Evolutionary conservation across 306 rosid genomes (phyloP).

Genomic region (Ochetophila trinervis): DNA sequence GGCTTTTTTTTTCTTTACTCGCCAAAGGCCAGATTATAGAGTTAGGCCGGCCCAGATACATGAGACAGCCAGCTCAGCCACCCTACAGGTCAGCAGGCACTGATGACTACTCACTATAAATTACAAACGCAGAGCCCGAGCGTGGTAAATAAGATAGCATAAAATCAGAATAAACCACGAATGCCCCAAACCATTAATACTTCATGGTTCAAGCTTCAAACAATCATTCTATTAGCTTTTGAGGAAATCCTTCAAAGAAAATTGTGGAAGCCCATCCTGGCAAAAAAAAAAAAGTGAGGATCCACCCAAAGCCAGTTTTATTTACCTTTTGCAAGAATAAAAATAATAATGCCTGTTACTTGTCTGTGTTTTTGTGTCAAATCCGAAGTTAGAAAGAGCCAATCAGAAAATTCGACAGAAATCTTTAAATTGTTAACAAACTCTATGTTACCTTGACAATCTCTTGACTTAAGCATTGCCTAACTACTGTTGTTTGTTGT

Average conservation of each 20-base stretch:
- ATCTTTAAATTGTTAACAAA: background rate
- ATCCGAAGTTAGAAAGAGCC: slow-evolving; percentile 12
- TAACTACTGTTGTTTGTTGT: slow-evolving; percentile 73
- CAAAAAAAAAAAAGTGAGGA: slow-evolving; percentile 26
- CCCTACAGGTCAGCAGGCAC: slow-evolving; percentile 15
- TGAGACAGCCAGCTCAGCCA: slow-evolving; percentile 23
- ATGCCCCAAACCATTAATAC: slow-evolving; percentile 18
- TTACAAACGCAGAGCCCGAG: slow-evolving; percentile 22
- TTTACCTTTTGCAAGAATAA: background rate
- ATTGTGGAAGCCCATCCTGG: slow-evolving; percentile 64
- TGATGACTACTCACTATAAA: slow-evolving; percentile 21
- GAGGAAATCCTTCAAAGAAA: slow-evolving; percentile 71
- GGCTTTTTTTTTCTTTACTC: too few species aligned
- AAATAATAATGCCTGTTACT: too few species aligned
- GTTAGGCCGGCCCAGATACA: background rate
- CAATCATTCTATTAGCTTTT: slow-evolving; percentile 39
- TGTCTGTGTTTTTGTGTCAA: background rate
- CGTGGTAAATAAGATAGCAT: slow-evolving; percentile 23
- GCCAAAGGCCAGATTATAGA: too few species aligned
- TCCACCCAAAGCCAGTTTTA: slow-evolving; percentile 1
- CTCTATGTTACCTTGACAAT: slow-evolving; percentile 56
- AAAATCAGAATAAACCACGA: slow-evolving; percentile 14
- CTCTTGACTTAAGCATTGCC: slow-evolving; percentile 65
- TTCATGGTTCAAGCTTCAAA: slow-evolving; percentile 2
- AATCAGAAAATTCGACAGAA: slow-evolving; percentile 9